These are phyloP conservation scores for Alternaria conjuncta DNA, from an alignment of 2,329 filamentous ascomycete genomes.

Conservation along the genomic window DNA sequence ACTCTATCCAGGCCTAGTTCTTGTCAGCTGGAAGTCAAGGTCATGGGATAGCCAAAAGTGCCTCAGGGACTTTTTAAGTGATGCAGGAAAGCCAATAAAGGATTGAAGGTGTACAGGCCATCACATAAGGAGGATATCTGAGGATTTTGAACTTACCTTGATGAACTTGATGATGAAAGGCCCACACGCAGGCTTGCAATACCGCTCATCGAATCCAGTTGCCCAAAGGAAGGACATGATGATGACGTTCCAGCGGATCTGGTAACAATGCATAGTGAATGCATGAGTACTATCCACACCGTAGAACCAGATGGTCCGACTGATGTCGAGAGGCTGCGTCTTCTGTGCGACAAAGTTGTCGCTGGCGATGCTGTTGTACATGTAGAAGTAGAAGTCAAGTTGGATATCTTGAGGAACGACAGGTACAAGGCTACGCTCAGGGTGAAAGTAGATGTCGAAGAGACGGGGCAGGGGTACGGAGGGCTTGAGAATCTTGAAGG, in stretches of 20 bases:
- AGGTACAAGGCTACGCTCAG: background rate
- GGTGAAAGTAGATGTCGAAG: background rate
- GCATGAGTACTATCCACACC: background rate
- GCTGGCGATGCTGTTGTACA: background rate
- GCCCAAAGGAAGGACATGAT: background rate
- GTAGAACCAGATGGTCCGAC: background rate
- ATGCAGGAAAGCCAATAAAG: background rate
- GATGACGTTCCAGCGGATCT: background rate
- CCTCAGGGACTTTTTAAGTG: background rate
- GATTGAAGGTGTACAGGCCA: background rate
- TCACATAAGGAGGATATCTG: too few species aligned
- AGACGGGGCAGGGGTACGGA: background rate
- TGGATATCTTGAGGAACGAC: background rate
- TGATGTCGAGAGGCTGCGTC: background rate
- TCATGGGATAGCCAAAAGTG: too few species aligned
- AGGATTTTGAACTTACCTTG: too few species aligned
- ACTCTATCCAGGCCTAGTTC: background rate
- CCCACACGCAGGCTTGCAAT: background rate
- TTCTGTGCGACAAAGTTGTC: background rate
- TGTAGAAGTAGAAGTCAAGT: background rate
- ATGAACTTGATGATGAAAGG: background rate
- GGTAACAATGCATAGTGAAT: background rate
- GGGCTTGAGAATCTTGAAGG: background rate
- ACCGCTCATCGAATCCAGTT: background rate
- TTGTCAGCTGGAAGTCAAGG: too few species aligned